Conservation (phyloP, 306 rosid genomes). For the Rosa multiflora region DNA sequence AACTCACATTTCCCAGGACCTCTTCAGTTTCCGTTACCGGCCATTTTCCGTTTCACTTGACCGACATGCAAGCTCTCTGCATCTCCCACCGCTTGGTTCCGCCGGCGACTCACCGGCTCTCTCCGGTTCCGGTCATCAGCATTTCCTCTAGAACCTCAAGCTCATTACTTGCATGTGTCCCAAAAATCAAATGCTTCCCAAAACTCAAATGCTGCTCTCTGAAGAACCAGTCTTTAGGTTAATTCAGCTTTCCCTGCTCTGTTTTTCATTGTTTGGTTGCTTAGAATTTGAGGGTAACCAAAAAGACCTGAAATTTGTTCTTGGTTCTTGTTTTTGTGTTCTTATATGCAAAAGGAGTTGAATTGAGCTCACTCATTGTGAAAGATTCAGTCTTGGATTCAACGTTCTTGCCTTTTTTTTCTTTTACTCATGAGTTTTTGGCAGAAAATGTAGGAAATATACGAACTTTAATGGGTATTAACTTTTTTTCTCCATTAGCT, state of each 20-base stretch:
- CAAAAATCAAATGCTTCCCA: conserved; percentile 27
- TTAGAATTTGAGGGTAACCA: neutral
- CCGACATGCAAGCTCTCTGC: conserved; percentile 23
- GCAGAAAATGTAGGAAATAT: neutral
- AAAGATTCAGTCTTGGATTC: neutral
- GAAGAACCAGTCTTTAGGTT: conserved; percentile 29
- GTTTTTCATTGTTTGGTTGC: conserved; percentile 11
- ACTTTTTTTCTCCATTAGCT: neutral
- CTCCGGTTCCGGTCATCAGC: conserved; percentile 28
- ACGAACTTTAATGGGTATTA: neutral
- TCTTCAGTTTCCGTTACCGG: neutral
- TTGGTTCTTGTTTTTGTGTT: neutral
- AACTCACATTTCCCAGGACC: neutral
- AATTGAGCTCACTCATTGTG: neutral
- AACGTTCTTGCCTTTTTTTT: neutral
- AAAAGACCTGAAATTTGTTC: neutral
- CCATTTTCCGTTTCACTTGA: neutral
- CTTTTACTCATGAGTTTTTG: neutral
- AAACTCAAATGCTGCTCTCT: conserved; percentile 38
- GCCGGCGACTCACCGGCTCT: conserved; percentile 23
- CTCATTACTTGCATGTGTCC: conserved; percentile 20
- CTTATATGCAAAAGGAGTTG: neutral
- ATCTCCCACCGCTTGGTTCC: conserved; percentile 30
- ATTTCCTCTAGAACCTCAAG: conserved; percentile 19
- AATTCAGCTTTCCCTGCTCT: neutral